Percentiles rank a stretch among this genome's conserved stretches.
phyloP scores from a whole-genome alignment of 768 basidiomycete species.

The Multifurca ochricompacta region DNA sequence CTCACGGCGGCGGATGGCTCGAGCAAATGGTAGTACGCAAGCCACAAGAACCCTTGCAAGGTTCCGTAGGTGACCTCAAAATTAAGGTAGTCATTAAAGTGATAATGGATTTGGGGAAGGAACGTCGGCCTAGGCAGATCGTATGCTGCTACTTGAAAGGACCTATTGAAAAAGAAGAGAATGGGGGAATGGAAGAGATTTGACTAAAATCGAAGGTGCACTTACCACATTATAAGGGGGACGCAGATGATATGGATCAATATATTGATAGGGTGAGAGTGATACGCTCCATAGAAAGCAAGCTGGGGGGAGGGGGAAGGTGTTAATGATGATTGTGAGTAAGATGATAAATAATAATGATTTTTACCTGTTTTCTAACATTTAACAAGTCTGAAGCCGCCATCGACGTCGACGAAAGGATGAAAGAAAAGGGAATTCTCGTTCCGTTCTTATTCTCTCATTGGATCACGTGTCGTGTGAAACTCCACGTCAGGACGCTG shows the following conservation, averaged over 20 bases:
- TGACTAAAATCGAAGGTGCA: not conserved
- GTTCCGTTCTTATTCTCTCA: too few relatives aligned
- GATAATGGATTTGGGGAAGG: constrained; percentile 45
- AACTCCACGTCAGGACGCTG: constrained; percentile 15
- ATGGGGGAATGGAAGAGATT: not conserved
- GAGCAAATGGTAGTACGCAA: constrained; percentile 70
- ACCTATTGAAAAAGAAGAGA: constrained; percentile 48
- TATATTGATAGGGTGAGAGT: constrained; percentile 75
- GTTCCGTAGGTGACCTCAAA: constrained; percentile 67
- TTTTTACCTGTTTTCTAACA: constrained; percentile 57
- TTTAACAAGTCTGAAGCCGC: constrained; percentile 41
- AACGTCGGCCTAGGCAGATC: constrained; percentile 25
- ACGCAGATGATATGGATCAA: constrained; percentile 82
- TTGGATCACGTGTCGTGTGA: constrained; percentile 9
- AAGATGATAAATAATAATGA: constrained; percentile 1
- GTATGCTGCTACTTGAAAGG: constrained; percentile 47
- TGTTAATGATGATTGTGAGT: constrained; percentile 12
- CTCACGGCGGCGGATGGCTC: constrained; percentile 83
- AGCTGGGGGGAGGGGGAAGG: constrained; percentile 40
- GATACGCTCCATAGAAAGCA: constrained; percentile 90
- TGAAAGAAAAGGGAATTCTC: too few relatives aligned
- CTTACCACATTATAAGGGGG: constrained; percentile 74
- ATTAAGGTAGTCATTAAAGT: constrained; percentile 51
- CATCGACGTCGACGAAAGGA: constrained; percentile 28
- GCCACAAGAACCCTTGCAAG: constrained; percentile 49